Evolutionary conservation across 2,329 filamentous ascomycete genomes (phyloP).

Genomic region (Neofusicoccum sp.): DNA sequence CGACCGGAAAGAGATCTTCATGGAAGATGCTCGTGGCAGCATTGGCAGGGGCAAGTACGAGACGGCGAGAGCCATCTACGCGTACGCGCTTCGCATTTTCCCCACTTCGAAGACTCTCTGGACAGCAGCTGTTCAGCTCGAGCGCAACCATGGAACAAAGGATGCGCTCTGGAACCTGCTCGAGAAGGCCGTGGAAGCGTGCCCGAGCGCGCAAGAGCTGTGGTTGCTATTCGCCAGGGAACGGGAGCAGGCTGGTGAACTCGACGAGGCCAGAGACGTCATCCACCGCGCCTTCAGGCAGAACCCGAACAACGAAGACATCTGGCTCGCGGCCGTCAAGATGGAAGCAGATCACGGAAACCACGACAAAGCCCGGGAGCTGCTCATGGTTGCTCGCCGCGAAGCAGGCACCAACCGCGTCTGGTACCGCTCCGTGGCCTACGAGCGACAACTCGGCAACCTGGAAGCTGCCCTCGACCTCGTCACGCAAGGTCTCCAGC

Average conservation of each 20-base stretch:
- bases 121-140: slow-evolving; percentile 87
- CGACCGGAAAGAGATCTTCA: slow-evolving; percentile 93
- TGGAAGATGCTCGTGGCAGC: slow-evolving; percentile 85
- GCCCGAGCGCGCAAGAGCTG: slow-evolving; percentile 84
- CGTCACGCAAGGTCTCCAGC: slow-evolving; percentile 80
- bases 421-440: slow-evolving; percentile 94
- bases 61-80: slow-evolving; percentile 91
- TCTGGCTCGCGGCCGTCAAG: slow-evolving; percentile 95
- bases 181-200: slow-evolving; percentile 91
- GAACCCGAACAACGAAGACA: slow-evolving; percentile 95
- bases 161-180: slow-evolving; percentile 83
- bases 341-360: slow-evolving; percentile 89
- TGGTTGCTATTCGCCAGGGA: slow-evolving; percentile 98
- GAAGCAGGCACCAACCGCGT: slow-evolving; percentile 94
- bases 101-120: slow-evolving; percentile 85
- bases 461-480: slow-evolving; percentile 82
- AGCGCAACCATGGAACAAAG: slow-evolving; percentile 83
- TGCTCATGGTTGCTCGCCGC: slow-evolving; percentile 79
- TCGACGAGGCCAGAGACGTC: slow-evolving; percentile 83
- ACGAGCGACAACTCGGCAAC: slow-evolving; percentile 83
- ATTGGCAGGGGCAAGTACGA: slow-evolving; percentile 82
- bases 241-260: slow-evolving; percentile 85
- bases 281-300: slow-evolving; percentile 90
- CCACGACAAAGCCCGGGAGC: slow-evolving; percentile 76
- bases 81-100: slow-evolving; percentile 87